phyloP scores from a whole-genome alignment of 768 basidiomycete genomes.

The Dioszegia hungarica region DNA sequence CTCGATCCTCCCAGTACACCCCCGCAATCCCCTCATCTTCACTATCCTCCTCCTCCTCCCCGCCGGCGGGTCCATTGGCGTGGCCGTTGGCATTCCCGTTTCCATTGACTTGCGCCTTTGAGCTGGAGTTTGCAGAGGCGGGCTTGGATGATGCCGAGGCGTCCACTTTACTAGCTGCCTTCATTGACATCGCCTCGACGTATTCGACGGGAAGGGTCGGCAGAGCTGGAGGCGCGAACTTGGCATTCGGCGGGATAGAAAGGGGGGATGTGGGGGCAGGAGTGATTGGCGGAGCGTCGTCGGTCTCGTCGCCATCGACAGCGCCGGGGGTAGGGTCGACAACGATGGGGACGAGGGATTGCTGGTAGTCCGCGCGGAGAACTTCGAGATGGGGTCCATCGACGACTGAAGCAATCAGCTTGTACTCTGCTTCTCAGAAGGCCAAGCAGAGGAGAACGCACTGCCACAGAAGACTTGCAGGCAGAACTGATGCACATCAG shows the following conservation, averaged over 20 bases:
- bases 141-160: no score
- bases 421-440: neutral
- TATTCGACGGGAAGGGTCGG: neutral
- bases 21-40: conserved; percentile 27
- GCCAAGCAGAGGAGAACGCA: conserved; percentile 12
- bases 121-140: neutral
- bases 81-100: neutral
- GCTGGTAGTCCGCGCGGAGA: conserved; percentile 20
- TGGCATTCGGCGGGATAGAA: neutral
- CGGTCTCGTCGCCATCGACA: neutral
- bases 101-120: neutral
- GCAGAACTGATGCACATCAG: conserved; percentile 18
- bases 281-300: neutral
- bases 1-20: conserved; percentile 25
- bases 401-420: conserved; percentile 21
- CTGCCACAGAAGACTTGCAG: conserved; percentile 36
- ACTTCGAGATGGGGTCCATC: conserved; percentile 22
- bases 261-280: neutral
- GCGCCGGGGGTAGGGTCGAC: neutral
- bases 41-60: conserved; percentile 10
- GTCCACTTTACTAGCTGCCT: conserved; percentile 1
- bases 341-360: neutral
- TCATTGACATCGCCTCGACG: neutral
- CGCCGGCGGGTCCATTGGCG: neutral
- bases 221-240: no score